Base-by-base conservation (phyloP, 176 grass and related monocot genomes). In the Carex myosuroides region DNA sequence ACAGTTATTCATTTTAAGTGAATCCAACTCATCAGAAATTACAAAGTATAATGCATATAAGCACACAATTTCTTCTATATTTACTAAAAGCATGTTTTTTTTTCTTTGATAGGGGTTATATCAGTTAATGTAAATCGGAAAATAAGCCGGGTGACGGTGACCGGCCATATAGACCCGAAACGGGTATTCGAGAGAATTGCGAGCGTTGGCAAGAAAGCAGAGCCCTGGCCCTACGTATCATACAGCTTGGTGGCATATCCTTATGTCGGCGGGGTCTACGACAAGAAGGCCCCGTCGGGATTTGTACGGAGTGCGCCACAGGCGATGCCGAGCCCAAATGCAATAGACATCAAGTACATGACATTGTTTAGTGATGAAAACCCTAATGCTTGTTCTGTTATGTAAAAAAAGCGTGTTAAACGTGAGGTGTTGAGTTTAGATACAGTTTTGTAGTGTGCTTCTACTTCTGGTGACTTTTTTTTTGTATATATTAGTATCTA, bases 331-430 rank as follows among this genome's bases (percentile, higher is more conserved):
- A 91, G 81, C 71, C 94, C 94, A 10, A 69, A 33, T 60, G 88
- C 88, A 55, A 79, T 88, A 1, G 88, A 94, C 2, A 59, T 90
- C 41, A 59, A 18, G 32, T 88, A 87, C 84, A 87, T 89, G 84
- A 65, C 64, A 39, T 64, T 97, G 68, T 97, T 97, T 84, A 97
- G 90, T 69, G 94, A 97, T 70, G 94, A 97, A 10, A 93, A 97
- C 75, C 89, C 90, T 21, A 86, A 94, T 63, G 72, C 90, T 6
- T 94, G 94, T 42, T 67, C 78, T 42, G 6, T 97, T 85, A 97
- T 97, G 94, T 85, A 56, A 77, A 77, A 18, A 77, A n/a, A 53
- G 42, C 46, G 22, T 30, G 50, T 55, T 55, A 22, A 14, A 32
- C 1, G 72, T 77, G 21, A 22, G 46, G 41, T 48, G 8, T 70